Conservation (phyloP, 805 yeast genomes). For the Spathaspora boniae region DNA sequence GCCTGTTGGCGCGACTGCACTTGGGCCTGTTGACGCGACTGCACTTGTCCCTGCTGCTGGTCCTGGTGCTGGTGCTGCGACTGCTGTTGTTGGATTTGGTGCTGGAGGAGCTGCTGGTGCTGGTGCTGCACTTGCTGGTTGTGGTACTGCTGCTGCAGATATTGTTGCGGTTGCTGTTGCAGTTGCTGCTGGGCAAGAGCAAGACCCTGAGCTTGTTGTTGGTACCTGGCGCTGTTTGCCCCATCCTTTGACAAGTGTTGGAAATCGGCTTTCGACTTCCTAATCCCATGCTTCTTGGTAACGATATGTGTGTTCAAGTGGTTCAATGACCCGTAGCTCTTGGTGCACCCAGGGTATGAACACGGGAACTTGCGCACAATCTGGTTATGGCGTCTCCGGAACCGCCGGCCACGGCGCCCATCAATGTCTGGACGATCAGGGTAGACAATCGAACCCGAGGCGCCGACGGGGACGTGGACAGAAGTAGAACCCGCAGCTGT, state of each 20-base stretch:
- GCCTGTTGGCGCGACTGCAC: not conserved
- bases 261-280: conserved; percentile 40
- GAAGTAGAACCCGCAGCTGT: not conserved
- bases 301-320: conserved; percentile 44
- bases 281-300: conserved; percentile 42
- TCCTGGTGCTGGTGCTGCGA: no score
- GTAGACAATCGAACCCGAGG: conserved; percentile 12
- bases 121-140: conserved; percentile 6
- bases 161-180: conserved; percentile 7
- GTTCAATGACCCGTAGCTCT: conserved; percentile 41
- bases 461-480: conserved; percentile 6
- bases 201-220: not conserved
- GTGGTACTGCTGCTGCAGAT: conserved; percentile 3
- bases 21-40: conserved; percentile 1
- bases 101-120: conserved; percentile 4
- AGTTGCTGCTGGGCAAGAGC: conserved; percentile 3
- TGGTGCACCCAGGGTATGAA: conserved; percentile 35
- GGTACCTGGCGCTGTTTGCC: not conserved
- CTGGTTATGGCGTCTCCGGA: conserved; percentile 34
- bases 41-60: conserved; percentile 1
- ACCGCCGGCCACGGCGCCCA: conserved; percentile 27
- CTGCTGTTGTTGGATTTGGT: no score
- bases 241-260: conserved; percentile 12
- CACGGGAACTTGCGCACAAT: conserved; percentile 34
- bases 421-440: not conserved